Evolutionary conservation across 345 rosid species (phyloP).

Genomic region (Arabis hirsuta): DNA sequence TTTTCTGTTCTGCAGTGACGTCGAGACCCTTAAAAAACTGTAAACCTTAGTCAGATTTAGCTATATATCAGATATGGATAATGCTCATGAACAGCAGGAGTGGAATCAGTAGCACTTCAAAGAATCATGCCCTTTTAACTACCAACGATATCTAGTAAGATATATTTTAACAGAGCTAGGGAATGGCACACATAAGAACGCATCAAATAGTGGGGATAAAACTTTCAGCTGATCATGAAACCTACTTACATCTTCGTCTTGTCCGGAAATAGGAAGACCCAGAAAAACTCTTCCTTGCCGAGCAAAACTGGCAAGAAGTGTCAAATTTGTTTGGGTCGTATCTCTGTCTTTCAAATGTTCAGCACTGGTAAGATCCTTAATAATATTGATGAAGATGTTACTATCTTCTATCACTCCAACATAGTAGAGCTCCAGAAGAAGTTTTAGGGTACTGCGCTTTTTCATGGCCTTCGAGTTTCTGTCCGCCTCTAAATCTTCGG

Average conservation of each 20-base stretch:
- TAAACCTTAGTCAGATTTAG: constrained; percentile 43
- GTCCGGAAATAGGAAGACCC: constrained; percentile 92
- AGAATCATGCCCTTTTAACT: constrained; percentile 10
- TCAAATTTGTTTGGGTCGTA: constrained; percentile 86
- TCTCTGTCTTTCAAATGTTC: constrained; percentile 93
- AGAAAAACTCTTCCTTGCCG: constrained; percentile 94
- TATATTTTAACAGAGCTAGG: background rate
- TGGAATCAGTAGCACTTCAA: constrained; percentile 1
- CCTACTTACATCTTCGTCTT: constrained; percentile 81
- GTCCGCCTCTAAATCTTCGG: constrained; percentile 85
- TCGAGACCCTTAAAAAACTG: constrained; percentile 80
- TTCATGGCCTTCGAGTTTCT: constrained; percentile 90
- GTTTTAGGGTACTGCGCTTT: constrained; percentile 90
- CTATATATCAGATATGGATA: background rate
- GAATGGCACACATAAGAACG: constrained; percentile 17
- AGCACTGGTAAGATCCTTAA: constrained; percentile 80
- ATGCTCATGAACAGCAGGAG: background rate
- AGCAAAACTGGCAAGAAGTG: constrained; percentile 96
- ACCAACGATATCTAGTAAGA: constrained; percentile 11
- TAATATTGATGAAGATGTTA: constrained; percentile 72
- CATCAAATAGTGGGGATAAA: constrained; percentile 6
- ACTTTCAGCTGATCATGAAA: constrained; percentile 21
- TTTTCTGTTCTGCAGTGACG: constrained; percentile 88
- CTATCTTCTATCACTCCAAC: constrained; percentile 91
- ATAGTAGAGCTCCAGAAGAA: constrained; percentile 90